These are phyloP conservation scores for Pilatotrama ljubarskyi DNA, from an alignment of 768 basidiomycete species.

Conservation along the genomic window DNA sequence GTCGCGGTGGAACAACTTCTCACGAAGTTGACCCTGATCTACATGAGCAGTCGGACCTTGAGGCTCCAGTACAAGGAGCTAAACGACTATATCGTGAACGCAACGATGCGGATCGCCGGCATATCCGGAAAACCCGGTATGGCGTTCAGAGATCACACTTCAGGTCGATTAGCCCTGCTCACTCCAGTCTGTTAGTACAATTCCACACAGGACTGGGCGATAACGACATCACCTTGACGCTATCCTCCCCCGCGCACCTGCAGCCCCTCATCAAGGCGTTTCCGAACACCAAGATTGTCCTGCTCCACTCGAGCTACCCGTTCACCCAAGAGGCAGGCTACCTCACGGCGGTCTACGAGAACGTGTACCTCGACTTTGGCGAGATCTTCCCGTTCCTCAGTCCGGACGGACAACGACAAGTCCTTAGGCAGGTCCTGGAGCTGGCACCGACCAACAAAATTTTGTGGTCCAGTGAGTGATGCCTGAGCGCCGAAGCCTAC, in stretches of 20 bases:
- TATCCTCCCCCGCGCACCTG: slow-evolving; percentile 63
- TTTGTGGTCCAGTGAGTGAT: slow-evolving; percentile 70
- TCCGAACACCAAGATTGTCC: slow-evolving; percentile 59
- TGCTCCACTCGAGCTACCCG: slow-evolving; percentile 79
- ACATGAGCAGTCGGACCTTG: slow-evolving; percentile 39
- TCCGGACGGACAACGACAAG: slow-evolving; percentile 56
- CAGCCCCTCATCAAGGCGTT: slow-evolving; percentile 68
- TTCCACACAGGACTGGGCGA: slow-evolving; percentile 86
- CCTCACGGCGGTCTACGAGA: slow-evolving; percentile 66
- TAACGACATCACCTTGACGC: slow-evolving; percentile 59
- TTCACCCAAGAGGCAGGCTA: slow-evolving; percentile 80
- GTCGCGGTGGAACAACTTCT: slow-evolving; percentile 32
- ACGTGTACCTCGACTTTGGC: slow-evolving; percentile 80
- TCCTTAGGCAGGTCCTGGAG: slow-evolving; percentile 67
- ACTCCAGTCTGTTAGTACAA: slow-evolving; percentile 53
- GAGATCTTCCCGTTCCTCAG: slow-evolving; percentile 75
- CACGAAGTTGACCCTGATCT: slow-evolving; percentile 34
- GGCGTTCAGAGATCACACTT: not conserved
- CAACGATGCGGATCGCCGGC: slow-evolving; percentile 54
- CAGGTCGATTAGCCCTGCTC: not conserved
- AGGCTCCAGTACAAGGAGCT: slow-evolving; percentile 61
- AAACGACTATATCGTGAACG: slow-evolving; percentile 67
- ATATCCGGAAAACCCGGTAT: slow-evolving; percentile 59
- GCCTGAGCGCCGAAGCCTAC: not conserved
- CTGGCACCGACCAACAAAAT: slow-evolving; percentile 76